Evolutionary conservation across 176 grass and related monocot species (phyloP).

Genomic region (Urochloa ruziziensis): DNA sequence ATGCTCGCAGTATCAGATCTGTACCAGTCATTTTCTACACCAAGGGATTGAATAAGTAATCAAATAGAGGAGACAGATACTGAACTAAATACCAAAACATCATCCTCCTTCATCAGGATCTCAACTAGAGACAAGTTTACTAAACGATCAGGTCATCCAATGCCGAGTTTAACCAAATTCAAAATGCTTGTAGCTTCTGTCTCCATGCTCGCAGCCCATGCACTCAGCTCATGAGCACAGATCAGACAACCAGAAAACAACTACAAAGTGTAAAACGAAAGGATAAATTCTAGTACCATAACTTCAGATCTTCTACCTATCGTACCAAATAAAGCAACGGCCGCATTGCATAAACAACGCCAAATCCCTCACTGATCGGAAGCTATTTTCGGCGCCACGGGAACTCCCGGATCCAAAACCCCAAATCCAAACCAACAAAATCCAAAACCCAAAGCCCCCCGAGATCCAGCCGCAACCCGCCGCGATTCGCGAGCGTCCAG

Average conservation of each 20-base stretch:
- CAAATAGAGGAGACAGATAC: too few species aligned
- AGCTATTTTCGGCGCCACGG: not conserved
- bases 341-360: not conserved
- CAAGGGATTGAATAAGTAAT: not conserved
- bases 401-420: slow-evolving; percentile 38
- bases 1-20: not conserved
- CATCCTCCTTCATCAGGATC: not conserved
- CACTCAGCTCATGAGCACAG: not conserved
- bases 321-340: slow-evolving; percentile 16
- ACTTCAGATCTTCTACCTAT: slow-evolving; percentile 30
- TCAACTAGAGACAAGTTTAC: not conserved
- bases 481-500: slow-evolving; percentile 23
- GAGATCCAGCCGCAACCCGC: slow-evolving; percentile 59
- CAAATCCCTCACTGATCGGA: not conserved
- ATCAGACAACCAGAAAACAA: not conserved
- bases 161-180: not conserved
- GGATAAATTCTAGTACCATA: not conserved
- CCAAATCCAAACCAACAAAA: slow-evolving; percentile 27
- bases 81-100: too few species aligned
- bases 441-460: slow-evolving; percentile 22
- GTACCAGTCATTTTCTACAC: not conserved
- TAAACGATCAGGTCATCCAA: not conserved
- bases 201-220: not conserved
- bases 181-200: not conserved
- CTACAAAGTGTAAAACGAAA: not conserved